phyloP scores from a whole-genome alignment of 495 filamentous ascomycete species.

The Hypoxylon fragiforme region DNA sequence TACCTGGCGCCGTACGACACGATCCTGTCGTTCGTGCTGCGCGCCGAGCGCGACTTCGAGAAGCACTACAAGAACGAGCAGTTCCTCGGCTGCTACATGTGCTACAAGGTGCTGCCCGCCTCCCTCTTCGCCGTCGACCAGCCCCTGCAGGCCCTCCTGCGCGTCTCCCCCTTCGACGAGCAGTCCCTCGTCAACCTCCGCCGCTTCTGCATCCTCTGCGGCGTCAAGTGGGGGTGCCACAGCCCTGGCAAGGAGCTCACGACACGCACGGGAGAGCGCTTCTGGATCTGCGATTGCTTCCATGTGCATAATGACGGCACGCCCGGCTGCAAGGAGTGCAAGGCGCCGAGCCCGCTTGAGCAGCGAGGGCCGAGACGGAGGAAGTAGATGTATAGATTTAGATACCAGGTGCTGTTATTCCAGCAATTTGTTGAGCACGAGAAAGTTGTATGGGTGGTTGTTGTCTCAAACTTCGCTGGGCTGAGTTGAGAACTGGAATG shows the following conservation, averaged over 20 bases:
- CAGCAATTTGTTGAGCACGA: too few species aligned
- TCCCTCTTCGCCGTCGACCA: constrained; percentile 29
- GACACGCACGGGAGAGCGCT: constrained; percentile 19
- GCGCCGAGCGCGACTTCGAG: constrained; percentile 32
- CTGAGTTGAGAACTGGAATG: too few species aligned
- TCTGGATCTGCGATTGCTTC: constrained; percentile 33
- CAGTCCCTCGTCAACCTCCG: constrained; percentile 24
- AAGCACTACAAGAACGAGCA: constrained; percentile 16
- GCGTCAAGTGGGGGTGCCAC: constrained; percentile 30
- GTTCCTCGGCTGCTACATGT: constrained; percentile 33
- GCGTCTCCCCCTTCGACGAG: background rate
- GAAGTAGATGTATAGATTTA: background rate
- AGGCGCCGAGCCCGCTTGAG: constrained; percentile 13
- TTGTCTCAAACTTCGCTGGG: too few species aligned
- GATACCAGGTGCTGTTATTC: background rate
- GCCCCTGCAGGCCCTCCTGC: constrained; percentile 17
- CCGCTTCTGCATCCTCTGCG: constrained; percentile 35
- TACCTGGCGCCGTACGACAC: constrained; percentile 19
- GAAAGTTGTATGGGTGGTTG: too few species aligned
- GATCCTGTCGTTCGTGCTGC: constrained; percentile 20
- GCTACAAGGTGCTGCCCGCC: constrained; percentile 24
- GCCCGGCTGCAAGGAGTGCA: constrained; percentile 17
- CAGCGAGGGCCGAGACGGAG: background rate
- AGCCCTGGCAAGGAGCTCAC: constrained; percentile 22
- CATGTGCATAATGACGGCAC: constrained; percentile 4